Percentiles rank a stretch among this genome's conserved stretches.
Evolutionary conservation across 371 early-diverging fungal genomes (phyloP).

Genomic region (Mucor indicus): DNA sequence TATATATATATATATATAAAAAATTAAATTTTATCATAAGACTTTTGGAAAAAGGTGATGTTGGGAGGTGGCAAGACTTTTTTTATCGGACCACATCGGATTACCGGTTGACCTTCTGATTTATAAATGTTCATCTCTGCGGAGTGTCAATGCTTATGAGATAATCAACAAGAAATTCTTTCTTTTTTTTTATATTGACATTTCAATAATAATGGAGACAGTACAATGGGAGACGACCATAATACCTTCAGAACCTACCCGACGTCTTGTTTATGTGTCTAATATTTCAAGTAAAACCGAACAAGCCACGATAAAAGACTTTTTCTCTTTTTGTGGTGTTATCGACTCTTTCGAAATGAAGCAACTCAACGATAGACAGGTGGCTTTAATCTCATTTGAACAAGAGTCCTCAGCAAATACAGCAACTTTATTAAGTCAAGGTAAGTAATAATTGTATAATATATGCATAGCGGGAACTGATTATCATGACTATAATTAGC

Average conservation of each 20-base stretch:
- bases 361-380: constrained; percentile 33
- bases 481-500: constrained; percentile 19
- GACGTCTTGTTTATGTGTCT: constrained; percentile 39
- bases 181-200: too few relatives aligned
- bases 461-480: background rate
- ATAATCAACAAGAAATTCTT: background rate
- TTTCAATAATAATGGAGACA: too few relatives aligned
- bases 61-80: too few relatives aligned
- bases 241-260: constrained; percentile 39
- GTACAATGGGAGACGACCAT: too few relatives aligned
- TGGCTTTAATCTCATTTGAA: constrained; percentile 50
- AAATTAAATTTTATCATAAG: too few relatives aligned
- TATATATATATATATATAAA: too few relatives aligned
- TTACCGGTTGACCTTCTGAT: too few relatives aligned
- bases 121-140: too few relatives aligned
- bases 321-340: constrained; percentile 61
- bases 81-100: too few relatives aligned
- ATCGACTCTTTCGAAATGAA: constrained; percentile 54
- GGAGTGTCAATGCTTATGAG: too few relatives aligned
- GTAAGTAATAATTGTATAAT: constrained; percentile 9
- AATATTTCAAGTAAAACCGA: constrained; percentile 35
- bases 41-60: too few relatives aligned
- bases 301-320: constrained; percentile 50
- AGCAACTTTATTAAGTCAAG: constrained; percentile 54
- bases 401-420: constrained; percentile 58